These are phyloP conservation scores for Ophiostoma quercus DNA, from an alignment of 2,329 filamentous ascomycete species.

Conservation along the genomic window DNA sequence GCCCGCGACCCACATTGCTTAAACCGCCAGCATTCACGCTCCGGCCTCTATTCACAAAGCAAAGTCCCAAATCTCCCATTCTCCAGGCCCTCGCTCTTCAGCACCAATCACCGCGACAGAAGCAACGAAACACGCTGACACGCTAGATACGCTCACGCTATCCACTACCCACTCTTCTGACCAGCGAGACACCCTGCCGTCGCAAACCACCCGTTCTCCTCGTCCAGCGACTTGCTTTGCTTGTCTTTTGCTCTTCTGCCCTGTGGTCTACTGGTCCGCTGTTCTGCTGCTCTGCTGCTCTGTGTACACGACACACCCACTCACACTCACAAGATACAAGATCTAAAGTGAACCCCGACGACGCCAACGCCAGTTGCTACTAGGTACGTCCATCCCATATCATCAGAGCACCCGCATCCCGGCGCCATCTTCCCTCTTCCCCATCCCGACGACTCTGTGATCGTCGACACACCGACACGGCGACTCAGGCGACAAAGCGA, in stretches of 20 bases:
- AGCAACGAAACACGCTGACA: slow-evolving; percentile 3
- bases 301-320: background rate
- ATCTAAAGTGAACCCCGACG: background rate
- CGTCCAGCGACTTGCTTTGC: background rate
- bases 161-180: background rate
- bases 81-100: background rate
- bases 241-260: background rate
- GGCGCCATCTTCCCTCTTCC: slow-evolving; percentile 15
- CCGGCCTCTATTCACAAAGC: background rate
- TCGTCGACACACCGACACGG: background rate
- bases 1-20: background rate
- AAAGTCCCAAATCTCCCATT: background rate
- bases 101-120: slow-evolving; percentile 5
- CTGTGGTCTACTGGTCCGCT: too few relatives aligned
- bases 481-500: background rate
- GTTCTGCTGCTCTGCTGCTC: too few relatives aligned
- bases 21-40: background rate
- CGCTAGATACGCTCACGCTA: background rate
- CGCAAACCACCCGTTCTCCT: background rate
- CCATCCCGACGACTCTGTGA: background rate
- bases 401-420: slow-evolving; percentile 14
- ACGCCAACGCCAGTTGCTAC: background rate
- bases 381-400: background rate
- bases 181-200: slow-evolving; percentile 8
- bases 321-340: slow-evolving; percentile 2